These are phyloP conservation scores for Penicilliopsis zonata DNA, from an alignment of 495 filamentous ascomycete genomes.

Conservation along the genomic window DNA sequence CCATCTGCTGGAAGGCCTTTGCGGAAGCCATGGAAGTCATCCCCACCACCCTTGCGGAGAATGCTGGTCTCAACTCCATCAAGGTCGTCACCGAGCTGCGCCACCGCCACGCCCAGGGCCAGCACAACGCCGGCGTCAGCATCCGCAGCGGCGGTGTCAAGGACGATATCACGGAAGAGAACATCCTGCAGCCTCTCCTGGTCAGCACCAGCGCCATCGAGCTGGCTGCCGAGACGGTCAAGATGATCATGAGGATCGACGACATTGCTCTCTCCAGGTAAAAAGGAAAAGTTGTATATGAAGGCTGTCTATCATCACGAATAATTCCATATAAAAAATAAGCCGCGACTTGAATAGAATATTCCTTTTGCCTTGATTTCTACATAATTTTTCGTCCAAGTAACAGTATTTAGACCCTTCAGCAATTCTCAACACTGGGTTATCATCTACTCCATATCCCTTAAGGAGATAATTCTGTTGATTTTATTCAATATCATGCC, in stretches of 20 bases:
- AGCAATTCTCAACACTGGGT: too few species aligned
- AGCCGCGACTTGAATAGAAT: background rate
- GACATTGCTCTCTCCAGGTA: slow-evolving; percentile 69
- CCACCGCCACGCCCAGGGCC: slow-evolving; percentile 84
- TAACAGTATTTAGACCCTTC: too few species aligned
- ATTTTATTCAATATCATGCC: too few species aligned
- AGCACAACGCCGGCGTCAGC: slow-evolving; percentile 92
- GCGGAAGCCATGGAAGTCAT: slow-evolving; percentile 97
- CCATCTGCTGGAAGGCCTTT: slow-evolving; percentile 97
- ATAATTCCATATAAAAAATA: slow-evolving; percentile 1
- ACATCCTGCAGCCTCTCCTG: slow-evolving; percentile 88
- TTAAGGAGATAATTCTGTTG: too few species aligned
- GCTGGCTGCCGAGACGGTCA: slow-evolving; percentile 92
- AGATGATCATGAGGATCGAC: slow-evolving; percentile 97
- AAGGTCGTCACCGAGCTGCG: slow-evolving; percentile 96
- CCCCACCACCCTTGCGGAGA: slow-evolving; percentile 92
- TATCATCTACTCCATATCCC: too few species aligned
- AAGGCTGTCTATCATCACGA: background rate
- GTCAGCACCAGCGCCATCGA: slow-evolving; percentile 97
- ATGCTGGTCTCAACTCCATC: slow-evolving; percentile 93
- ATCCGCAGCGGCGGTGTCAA: slow-evolving; percentile 96
- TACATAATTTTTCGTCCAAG: too few species aligned
- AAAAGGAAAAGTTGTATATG: slow-evolving; percentile 1
- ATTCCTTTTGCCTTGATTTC: too few species aligned
- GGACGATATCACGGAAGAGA: slow-evolving; percentile 89